Evolutionary conservation across 2,329 filamentous ascomycete species (phyloP), one percentile per base, ranked within the genome.

Genomic region (Venturia carpophila): DNA sequence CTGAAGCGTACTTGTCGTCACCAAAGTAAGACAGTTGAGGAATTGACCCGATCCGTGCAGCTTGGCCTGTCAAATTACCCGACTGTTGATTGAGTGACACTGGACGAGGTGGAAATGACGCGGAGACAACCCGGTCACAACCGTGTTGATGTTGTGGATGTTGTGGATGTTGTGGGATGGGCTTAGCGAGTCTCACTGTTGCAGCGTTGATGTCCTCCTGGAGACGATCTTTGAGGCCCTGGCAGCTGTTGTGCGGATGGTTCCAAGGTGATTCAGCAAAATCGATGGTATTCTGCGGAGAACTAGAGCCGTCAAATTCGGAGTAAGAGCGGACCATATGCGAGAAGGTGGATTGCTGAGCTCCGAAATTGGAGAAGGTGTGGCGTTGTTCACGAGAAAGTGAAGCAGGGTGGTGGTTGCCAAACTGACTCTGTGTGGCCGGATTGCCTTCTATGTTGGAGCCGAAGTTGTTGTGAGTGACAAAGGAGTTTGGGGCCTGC

Each of bases 1-100:
- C 49, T 24, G 34, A 42, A 27, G 37, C 47, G 63, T 64, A 64
- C 49, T 64, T 64, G 47, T 64, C 63, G 47, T 64, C 63, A 39
- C 63, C 63, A 39, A 56, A 64, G 61, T 47, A 43, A 30, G 61
- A 63, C 5, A 47, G 61, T 30, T 63, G 61, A 63, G 61, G 61
- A 10, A 63, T 49, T 27, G 41, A 47, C 13, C 61, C 61, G n/a
- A 63, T 49, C 27, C 61, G 61, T 47, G 61, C 61, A 58, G 52
- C 37, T 27, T 58, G 52, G n/a, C 24, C 34, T 7, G 61, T 34
- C 45, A 34, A 27, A 15, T 63, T 63, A n/a, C 41, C 61, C 15
- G 61, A 47, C 17, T 63, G 45, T 4, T 49, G 41, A 45, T 43
- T 52, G 45, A 63, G 61, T 5, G 61, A 52, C 21, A 58, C 52